Conservation (phyloP, 2,329 filamentous ascomycete genomes). For the Claviceps purpurea region DNA sequence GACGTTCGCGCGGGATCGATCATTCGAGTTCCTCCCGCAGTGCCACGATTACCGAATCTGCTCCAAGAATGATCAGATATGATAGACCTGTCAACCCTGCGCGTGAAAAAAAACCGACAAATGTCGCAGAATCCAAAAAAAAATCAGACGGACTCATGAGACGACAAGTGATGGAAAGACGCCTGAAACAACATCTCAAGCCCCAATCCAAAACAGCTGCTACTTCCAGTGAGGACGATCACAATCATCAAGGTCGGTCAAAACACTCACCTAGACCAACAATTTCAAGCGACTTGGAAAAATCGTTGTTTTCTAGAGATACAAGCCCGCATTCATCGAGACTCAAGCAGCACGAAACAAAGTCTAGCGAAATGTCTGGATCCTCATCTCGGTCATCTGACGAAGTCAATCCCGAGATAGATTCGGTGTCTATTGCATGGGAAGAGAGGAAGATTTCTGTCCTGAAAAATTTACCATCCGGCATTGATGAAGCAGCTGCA, state of each 20-base stretch:
- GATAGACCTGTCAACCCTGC: slow-evolving; percentile 4
- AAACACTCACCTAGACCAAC: slow-evolving; percentile 8
- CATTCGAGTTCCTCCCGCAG: slow-evolving; percentile 6
- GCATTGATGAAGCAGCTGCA: slow-evolving; percentile 69
- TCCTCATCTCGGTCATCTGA: slow-evolving; percentile 35
- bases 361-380: slow-evolving; percentile 30
- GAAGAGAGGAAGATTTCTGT: slow-evolving; percentile 49
- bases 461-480: slow-evolving; percentile 65
- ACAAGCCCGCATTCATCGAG: slow-evolving; percentile 15
- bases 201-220: slow-evolving; percentile 1
- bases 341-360: slow-evolving; percentile 18
- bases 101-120: slow-evolving; percentile 12
- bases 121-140: slow-evolving; percentile 9
- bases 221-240: not conserved
- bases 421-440: slow-evolving; percentile 33
- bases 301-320: slow-evolving; percentile 10
- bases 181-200: not conserved
- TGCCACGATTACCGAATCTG: not conserved
- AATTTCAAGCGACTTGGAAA: slow-evolving; percentile 10
- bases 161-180: slow-evolving; percentile 9
- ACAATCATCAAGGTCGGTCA: slow-evolving; percentile 11
- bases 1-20: slow-evolving; percentile 9
- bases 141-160: slow-evolving; percentile 6
- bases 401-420: slow-evolving; percentile 27
- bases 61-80: slow-evolving; percentile 1